Evolutionary conservation across 2,329 filamentous ascomycete genomes (phyloP).

Genomic region (Raffaelea arxii): DNA sequence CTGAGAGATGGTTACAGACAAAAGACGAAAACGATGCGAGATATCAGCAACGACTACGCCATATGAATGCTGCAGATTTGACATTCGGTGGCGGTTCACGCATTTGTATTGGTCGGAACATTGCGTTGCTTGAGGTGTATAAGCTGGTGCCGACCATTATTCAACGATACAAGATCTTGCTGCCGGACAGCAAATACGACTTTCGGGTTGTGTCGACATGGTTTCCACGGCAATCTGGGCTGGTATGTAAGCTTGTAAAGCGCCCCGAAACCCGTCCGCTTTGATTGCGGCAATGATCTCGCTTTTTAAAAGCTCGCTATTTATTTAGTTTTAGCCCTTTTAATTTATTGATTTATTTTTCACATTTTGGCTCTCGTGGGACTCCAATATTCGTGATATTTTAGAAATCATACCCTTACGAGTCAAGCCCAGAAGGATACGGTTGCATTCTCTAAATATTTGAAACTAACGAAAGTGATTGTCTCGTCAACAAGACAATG

Average conservation of each 20-base stretch:
- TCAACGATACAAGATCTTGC: slow-evolving; percentile 23
- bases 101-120: slow-evolving; percentile 27
- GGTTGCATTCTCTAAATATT: no score
- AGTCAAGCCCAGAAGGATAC: no score
- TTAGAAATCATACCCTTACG: no score
- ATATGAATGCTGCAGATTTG: slow-evolving; percentile 28
- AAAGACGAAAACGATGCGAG: slow-evolving; percentile 12
- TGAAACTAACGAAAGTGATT: no score
- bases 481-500: no score
- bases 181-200: slow-evolving; percentile 12
- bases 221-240: slow-evolving; percentile 10
- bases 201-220: slow-evolving; percentile 13
- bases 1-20: slow-evolving; percentile 35
- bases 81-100: slow-evolving; percentile 29
- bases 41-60: slow-evolving; percentile 18
- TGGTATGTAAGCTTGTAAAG: slow-evolving; percentile 12
- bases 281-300: no score
- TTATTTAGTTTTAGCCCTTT: no score
- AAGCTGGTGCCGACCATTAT: slow-evolving; percentile 32
- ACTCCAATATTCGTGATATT: no score
- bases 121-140: slow-evolving; percentile 24
- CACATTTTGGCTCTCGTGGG: no score
- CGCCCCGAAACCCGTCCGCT: no score
- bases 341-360: no score
- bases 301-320: no score